Evolutionary conservation across 2,329 filamentous ascomycete species (phyloP).

Genomic region (Fusarium torreyae): DNA sequence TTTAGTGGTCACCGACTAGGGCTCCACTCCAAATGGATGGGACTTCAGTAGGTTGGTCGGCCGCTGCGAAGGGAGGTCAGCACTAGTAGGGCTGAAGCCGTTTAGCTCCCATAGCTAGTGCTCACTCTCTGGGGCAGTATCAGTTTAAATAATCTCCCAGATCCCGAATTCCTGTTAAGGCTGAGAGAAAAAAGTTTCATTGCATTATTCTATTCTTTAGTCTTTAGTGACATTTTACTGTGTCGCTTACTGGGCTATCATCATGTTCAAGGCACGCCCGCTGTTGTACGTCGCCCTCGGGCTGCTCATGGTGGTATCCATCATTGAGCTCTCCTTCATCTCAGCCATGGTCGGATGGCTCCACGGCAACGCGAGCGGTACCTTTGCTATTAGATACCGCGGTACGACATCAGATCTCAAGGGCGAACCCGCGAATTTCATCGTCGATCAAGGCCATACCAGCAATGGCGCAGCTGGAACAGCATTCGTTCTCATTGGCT

Average conservation of each 20-base stretch:
- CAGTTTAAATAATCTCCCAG: slow-evolving; percentile 20
- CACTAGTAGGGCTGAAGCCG: slow-evolving; percentile 34
- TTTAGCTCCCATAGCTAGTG: background rate
- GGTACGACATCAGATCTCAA: slow-evolving; percentile 29
- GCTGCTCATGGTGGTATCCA: slow-evolving; percentile 48
- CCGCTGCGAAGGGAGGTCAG: slow-evolving; percentile 18
- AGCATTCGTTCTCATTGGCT: slow-evolving; percentile 48
- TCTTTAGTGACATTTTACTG: background rate
- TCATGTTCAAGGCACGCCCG: slow-evolving; percentile 15
- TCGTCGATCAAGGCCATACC: slow-evolving; percentile 50
- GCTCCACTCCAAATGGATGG: background rate
- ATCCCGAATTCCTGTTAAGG: background rate
- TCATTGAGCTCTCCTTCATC: slow-evolving; percentile 51
- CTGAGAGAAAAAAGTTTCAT: background rate
- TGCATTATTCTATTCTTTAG: background rate
- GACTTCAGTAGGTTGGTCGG: background rate
- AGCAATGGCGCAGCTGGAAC: slow-evolving; percentile 51
- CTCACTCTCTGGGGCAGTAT: background rate
- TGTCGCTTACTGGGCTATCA: background rate
- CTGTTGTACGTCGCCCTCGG: slow-evolving; percentile 44
- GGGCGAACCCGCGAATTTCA: slow-evolving; percentile 46
- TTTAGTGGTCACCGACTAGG: background rate
- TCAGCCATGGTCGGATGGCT: slow-evolving; percentile 50
- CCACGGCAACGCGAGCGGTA: slow-evolving; percentile 45
- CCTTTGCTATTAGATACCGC: slow-evolving; percentile 36